Base-by-base conservation (phyloP, 768 basidiomycete species). In the Strobilomyces dryophilus region DNA sequence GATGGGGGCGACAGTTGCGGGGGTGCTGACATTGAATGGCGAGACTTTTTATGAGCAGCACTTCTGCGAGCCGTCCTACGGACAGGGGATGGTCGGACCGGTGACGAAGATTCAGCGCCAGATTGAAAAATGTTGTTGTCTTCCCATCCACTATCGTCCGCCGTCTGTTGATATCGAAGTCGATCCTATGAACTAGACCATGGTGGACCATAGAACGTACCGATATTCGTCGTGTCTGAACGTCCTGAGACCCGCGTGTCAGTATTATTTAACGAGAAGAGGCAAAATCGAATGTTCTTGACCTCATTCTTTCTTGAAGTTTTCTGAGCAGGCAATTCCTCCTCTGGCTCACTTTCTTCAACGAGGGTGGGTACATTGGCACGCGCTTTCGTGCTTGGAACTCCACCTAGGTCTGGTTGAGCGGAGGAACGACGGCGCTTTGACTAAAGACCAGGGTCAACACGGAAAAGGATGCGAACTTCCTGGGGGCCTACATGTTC, bases 111-210 rank as follows among this genome's bases (percentile, higher is more conserved):
- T 61, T 92, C 90, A 5, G 86, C 85, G n/a, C 89, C 90, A 9
- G 89, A 91, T 64, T 93, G 90, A 66, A 93, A 93, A 27, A 91
- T 82, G 57, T 93, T 92, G 63, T 90, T 91, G 58, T 92, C 90
- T 63, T 92, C 90, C 89, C 90, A 92, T 32, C 88, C 89, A 60
- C 89, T 91, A 49, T 89, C 88, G 36, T 88, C 85, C 24, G 65
- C 71, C 53, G 64, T 20, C 72, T 75, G 15, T 35, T 14, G 10
- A 35, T 26, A 49, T 45, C 54, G 47, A 48, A 6, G 24, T 53
- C 51, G 11, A 35, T 47, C 50, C 17, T 15, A 41, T 47, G 54
- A 55, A 32, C 64, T 20, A 31, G 15, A 41, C 27, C 15, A 39
- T 14, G 47, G 34, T 17, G 65, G 49, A 47, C 9, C 69, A 45